These are phyloP conservation scores for Podila epicladia DNA, from an alignment of 192 early-diverging fungal genomes.

Conservation along the genomic window DNA sequence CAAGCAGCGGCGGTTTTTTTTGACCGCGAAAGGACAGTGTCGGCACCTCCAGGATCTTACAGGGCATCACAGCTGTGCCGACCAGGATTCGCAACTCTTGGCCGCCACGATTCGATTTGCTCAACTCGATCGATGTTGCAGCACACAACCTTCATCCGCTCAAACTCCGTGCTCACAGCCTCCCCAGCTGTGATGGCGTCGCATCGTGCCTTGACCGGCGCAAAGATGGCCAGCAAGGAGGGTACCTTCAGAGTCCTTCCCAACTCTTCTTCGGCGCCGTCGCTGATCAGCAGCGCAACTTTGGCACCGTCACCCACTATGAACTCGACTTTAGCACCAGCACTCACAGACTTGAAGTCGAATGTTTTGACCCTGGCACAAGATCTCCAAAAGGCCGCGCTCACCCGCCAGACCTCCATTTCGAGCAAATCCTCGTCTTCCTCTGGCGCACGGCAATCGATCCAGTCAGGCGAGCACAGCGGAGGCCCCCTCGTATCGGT, in stretches of 20 bases:
- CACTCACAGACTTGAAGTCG: not conserved
- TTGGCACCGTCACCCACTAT: not conserved
- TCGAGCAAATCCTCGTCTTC: not conserved
- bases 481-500: too few relatives aligned
- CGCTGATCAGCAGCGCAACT: not conserved
- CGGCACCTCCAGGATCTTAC: constrained; percentile 17
- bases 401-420: not conserved
- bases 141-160: not conserved
- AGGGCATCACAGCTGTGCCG: not conserved
- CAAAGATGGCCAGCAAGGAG: not conserved
- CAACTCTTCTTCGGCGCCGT: not conserved
- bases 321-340: not conserved
- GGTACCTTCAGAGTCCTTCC: not conserved
- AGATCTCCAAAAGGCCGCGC: constrained; percentile 15
- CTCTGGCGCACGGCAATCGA: not conserved
- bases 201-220: constrained; percentile 3
- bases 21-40: constrained; percentile 7
- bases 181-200: not conserved
- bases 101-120: not conserved
- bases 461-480: too few relatives aligned
- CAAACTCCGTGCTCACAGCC: not conserved
- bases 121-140: not conserved
- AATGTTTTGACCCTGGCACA: constrained; percentile 12
- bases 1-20: not conserved
- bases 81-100: not conserved